Base-by-base conservation (phyloP, 495 filamentous ascomycete species). In the Staphylotrichum longicolle region DNA sequence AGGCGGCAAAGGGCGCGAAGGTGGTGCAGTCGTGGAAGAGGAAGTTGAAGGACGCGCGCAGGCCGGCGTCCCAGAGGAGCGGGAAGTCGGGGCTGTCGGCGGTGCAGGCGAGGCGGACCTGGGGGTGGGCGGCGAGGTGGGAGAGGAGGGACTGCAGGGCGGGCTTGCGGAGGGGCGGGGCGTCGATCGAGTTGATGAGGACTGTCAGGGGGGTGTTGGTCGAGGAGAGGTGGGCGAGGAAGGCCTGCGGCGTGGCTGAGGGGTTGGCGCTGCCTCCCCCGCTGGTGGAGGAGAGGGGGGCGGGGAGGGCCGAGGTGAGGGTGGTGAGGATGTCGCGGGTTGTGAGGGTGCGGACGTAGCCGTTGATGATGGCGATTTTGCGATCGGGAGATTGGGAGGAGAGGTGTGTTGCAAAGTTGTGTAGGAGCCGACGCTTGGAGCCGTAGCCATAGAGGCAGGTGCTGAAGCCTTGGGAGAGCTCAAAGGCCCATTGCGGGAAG, bases 11-110 rank as follows among this genome's bases (percentile, higher is more conserved):
- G 0, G 90, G 83, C 0, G 81, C 76, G 65, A 96, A 98, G 1
- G 95, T 98, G 3, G 94, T 98, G 69, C 87, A 87, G 74, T 97
- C 92, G 75, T 98, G 94, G 78, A 92, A 96, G 15, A 91, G 77
- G 63, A 95, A 92, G 66, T 90, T 89, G 73, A 91, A 89, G 32
- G 88, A 84, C 1, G 88, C 86, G 39, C 86, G 86, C 12, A 92
- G 78, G 60, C 84, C 86, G 60, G 87, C 85, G 72, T 96, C 91
- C 95, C 95, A 98, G 63, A 98, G 85, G 0, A 96, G 77, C 3
- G 89, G 80, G 68, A 96, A 95, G 58, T 88, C 88, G 37, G 92
- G 91, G 4, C 91, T 91, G 75, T 97, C 91, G 52, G 88, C 86
- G 1, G 91, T 94, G 64, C 88, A 87, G 15, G 95, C 75, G 7